Percentiles rank a stretch among this genome's conserved stretches.
These are phyloP conservation scores for Aspergillus caelatus DNA, from an alignment of 2,329 filamentous ascomycete species.

Conservation along the genomic window DNA sequence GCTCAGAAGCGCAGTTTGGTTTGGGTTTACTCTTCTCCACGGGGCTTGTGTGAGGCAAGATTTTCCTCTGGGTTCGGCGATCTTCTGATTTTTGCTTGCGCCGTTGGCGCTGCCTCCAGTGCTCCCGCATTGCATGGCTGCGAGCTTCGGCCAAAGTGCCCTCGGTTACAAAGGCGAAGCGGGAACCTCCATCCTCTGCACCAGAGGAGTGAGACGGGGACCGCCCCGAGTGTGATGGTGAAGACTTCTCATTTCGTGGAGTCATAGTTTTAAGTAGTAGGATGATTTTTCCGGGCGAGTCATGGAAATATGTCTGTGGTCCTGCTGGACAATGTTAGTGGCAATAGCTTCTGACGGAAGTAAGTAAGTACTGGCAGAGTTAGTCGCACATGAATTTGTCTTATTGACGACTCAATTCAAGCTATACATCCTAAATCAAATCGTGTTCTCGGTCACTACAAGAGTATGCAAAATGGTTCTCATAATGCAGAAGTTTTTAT, in stretches of 20 bases:
- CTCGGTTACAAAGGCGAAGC: conserved; percentile 29
- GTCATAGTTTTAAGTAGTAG: background rate
- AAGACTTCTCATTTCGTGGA: background rate
- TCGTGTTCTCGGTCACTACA: background rate
- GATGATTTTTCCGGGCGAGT: background rate
- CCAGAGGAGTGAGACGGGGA: background rate
- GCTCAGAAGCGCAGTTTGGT: background rate
- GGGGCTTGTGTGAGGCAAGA: background rate
- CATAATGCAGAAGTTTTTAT: background rate
- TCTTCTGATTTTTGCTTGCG: conserved; percentile 17
- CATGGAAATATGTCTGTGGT: background rate
- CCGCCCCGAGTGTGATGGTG: background rate
- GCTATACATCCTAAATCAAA: background rate
- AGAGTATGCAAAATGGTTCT: background rate
- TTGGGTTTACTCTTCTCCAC: background rate
- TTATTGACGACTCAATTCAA: background rate
- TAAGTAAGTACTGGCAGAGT: background rate
- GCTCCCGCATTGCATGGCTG: conserved; percentile 43
- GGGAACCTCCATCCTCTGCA: conserved; percentile 1
- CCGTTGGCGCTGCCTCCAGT: conserved; percentile 37
- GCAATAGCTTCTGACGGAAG: background rate
- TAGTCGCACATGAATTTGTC: background rate
- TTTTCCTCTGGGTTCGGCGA: background rate
- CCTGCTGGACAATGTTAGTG: background rate
- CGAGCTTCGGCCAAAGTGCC: conserved; percentile 25